Evolutionary conservation across 805 yeast genomes (phyloP), one percentile per base, ranked within the genome.

Genomic region (Jamesozyma hellenica): DNA sequence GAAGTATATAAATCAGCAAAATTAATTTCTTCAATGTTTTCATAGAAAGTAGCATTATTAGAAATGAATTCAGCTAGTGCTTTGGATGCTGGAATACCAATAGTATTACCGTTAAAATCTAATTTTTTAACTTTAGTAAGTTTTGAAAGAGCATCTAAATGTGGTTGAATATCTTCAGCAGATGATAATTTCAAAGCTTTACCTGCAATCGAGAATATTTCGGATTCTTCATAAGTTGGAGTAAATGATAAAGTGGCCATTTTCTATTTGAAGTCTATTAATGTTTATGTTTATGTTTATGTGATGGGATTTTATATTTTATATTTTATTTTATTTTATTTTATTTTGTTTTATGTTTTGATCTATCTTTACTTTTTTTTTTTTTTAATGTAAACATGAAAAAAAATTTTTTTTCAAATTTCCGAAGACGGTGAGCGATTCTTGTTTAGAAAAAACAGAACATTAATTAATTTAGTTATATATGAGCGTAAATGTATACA

Each of bases 1-100:
- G 97, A 95, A 21, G 97, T 92, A 67, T 85, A 92, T 47, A 92
- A 72, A 62, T 92, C 99, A 37, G 94, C 88, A 50, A 92, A 77
- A 60, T 90, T 77, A 43, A 86, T 75, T 50, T 80, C 88, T 45
- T 67, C 72, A 52, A 77, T 65, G 42, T 75, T 67, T 37, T 66
- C 67, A 32, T 58, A 57, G 28, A 64, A 58, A 10, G 55, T 42
- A 39, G 53, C 53, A 51, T 61, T 58, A 34, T 51, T 39, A 43
- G 67, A 46, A 45, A 79, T 60, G 9, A 75, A 71, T 34, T 72
- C 67, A 29, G 90, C 84, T 36, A 92, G 64, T 19, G 73, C 72
- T 52, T 74, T 69, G 28, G 94, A 82, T 4, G 96, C 95, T 34
- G 79, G 95, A 42, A 87, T 80, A 42, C 97, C 96, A 47, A 88